Percentiles rank a stretch among this genome's conserved stretches.
Conservation (phyloP, 192 early-diverging fungal species). For the Ambispora gerdemannii region DNA sequence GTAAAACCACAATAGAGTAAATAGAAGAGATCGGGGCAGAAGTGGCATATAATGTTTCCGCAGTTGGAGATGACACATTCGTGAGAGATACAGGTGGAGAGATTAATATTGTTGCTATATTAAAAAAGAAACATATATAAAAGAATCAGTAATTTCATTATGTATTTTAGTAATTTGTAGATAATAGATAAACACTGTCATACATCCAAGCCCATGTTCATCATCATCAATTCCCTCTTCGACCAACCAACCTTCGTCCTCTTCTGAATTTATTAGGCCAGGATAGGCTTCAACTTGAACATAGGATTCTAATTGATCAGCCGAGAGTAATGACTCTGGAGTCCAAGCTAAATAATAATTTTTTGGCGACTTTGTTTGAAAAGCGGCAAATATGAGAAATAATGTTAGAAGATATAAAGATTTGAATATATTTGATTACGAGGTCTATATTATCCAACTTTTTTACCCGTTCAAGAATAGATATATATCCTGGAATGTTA, state of each 20-base stretch:
- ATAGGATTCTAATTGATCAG: constrained; percentile 58
- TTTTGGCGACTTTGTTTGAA: constrained; percentile 33
- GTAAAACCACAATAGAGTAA: constrained; percentile 60
- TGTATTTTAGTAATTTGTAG: not conserved
- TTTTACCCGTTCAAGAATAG: constrained; percentile 56
- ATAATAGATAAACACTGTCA: no score
- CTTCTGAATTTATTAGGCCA: constrained; percentile 35
- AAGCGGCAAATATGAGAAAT: not conserved
- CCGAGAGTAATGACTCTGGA: constrained; percentile 60
- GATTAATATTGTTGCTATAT: constrained; percentile 35
- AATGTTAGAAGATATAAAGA: constrained; percentile 14
- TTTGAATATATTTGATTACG: not conserved
- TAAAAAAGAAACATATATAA: no score
- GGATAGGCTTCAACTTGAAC: constrained; percentile 58
- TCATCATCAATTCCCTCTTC: not conserved
- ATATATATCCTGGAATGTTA: constrained; percentile 65
- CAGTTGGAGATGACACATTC: constrained; percentile 27
- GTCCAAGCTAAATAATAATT: constrained; percentile 70
- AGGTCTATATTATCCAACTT: constrained; percentile 3
- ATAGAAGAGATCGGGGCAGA: constrained; percentile 56
- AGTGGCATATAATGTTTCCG: constrained; percentile 54
- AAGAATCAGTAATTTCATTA: not conserved
- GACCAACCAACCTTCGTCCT: not conserved
- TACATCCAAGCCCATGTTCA: not conserved
- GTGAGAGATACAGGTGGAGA: constrained; percentile 34